Base-by-base conservation (phyloP, 2,329 filamentous ascomycete genomes). In the Colletotrichum shisoi region DNA sequence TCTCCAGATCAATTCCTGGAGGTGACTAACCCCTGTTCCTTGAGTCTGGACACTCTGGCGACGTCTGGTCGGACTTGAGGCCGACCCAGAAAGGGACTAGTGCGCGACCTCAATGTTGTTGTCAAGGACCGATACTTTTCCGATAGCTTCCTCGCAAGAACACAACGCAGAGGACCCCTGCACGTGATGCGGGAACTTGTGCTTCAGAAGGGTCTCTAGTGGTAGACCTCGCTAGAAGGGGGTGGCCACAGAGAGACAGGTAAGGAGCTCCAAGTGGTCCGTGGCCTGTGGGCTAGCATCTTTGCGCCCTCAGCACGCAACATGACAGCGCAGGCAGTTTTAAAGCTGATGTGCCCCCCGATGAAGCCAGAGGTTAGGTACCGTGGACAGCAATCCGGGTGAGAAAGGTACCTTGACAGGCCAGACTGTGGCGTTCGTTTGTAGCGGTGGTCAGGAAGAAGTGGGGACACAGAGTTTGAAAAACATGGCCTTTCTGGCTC, bases 1-100 rank as follows among this genome's bases (percentile, higher is more conserved):
- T 68, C 65, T 68, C 63, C 63, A 68, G 57, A 67, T 65, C 54
- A 56, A 45, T 67, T 62, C 48, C 52, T 51, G 52, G 52, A 62
- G 45, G 53, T 58, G 45, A 69, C 53, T 58, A 44, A 69, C 57
- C 69, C 69, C 69, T 70, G 69, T 67, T 53, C 57, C 66, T 62
- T 52, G 44, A 67, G 63, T 68, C 57, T 69, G 68, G 69, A 71
- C 69, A 71, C 69, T 63, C 66, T 70, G 64, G 59, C 67, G 59
- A 69, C 57, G 56, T 68, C 56, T 69, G 64, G 64, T 64, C 64
- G 60, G 62, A 60, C n/a, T 68, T 60, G 61, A 64, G 68, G 68
- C 57, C 65, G 61, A 67, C 39, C 49, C 60, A 4, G 27, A 65
- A 70, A 21, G 27, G 54, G 69, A 11, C 48, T 71, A 71, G 69